Percentiles rank a stretch among this genome's conserved stretches.
These are phyloP conservation scores for Coemansia nantahalensis DNA, from an alignment of 192 early-diverging fungal genomes.

Conservation along the genomic window DNA sequence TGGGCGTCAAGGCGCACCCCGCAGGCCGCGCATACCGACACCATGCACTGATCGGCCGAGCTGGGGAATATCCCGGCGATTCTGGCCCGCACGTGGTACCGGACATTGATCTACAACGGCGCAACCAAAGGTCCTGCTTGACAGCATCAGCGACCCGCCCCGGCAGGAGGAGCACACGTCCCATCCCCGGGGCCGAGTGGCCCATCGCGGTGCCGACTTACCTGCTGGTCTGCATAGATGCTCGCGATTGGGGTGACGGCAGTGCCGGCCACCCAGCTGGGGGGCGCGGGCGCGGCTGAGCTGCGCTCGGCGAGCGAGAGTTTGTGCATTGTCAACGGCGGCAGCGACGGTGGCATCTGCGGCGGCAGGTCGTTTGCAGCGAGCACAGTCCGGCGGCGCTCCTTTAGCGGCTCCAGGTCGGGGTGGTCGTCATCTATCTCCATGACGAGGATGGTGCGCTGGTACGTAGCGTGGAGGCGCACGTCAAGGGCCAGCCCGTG, in stretches of 20 bases:
- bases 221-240: conserved; percentile 1
- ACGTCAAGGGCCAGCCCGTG: conserved; percentile 5
- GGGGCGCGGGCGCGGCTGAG: not conserved
- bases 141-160: no score
- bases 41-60: conserved; percentile 1
- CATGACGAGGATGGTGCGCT: conserved; percentile 8
- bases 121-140: no score
- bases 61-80: conserved; percentile 6
- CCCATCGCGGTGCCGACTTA: no score
- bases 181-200: no score
- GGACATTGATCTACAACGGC: no score
- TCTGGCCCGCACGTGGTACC: conserved; percentile 8
- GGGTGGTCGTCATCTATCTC: conserved; percentile 6
- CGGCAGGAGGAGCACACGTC: no score
- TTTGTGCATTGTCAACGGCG: no score
- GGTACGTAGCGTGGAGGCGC: conserved; percentile 2
- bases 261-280: not conserved
- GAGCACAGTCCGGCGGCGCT: conserved; percentile 2
- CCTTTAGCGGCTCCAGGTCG: not conserved
- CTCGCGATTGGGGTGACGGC: not conserved
- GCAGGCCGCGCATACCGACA: conserved; percentile 4
- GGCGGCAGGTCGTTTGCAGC: not conserved
- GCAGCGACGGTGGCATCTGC: not conserved
- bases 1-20: not conserved
- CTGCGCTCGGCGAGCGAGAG: no score